Base-by-base conservation (phyloP, 164 flowering plant genomes). In the Houttuynia cordata region DNA sequence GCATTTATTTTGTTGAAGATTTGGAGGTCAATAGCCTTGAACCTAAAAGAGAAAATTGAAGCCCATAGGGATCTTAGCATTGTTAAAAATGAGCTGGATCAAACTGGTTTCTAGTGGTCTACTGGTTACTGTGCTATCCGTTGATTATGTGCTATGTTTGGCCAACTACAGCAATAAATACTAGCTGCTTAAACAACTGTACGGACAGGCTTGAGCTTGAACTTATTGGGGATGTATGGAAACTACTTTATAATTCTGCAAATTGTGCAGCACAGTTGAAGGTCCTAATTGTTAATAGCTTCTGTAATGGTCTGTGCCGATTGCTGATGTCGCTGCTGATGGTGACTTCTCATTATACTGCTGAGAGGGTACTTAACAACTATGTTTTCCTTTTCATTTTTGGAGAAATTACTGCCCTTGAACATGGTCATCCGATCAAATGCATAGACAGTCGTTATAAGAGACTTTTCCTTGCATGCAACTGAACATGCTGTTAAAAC, bases 91-190 rank as follows among this genome's bases (percentile, higher is more conserved):
- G 78, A 68, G 57, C 53, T 68, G 24, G 70, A 70, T 34, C 59
- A 60, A 34, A 30, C 55, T 54, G 70, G 73, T 50, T 72, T 74
- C 30, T 62, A 65, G 42, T 70, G 14, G 54, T 77, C 10, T 71
- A 67, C 47, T 75, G 75, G 67, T 71, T 86, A 62, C 67, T 89
- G 64, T 56, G 71, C 53, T 83, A 76, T 63, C 91, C 97, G 1
- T 69, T 84, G 60, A 55, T 71, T 52, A 62, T 72, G 60, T 76
- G 59, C 64, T 71, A 75, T 58, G 62, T 54, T 51, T 56, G 45
- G 8, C 59, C 19, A 51, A 63, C 64, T 39, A n/a, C n/a, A n/a
- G n/a, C n/a, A n/a, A n/a, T n/a, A n/a, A n/a, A n/a, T n/a, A n/a
- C n/a, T n/a, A n/a, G 52, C 49, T 59, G 58, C 66, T 56, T 41